Evolutionary conservation across 2,329 filamentous ascomycete genomes (phyloP).

Genomic region (Cercospora sp.): DNA sequence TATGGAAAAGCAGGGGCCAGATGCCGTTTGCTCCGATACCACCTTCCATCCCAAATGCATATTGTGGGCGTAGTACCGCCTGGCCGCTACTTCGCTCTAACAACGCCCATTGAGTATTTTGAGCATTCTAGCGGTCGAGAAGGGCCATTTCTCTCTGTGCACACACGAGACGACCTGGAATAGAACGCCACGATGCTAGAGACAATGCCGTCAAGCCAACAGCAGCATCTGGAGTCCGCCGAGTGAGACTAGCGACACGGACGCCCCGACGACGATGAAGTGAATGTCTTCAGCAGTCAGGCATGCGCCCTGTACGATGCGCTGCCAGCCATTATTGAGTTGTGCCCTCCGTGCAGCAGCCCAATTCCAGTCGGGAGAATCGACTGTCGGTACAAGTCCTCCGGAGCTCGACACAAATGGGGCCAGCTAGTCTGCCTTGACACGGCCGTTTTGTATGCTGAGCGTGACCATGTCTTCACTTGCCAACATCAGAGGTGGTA

Average conservation of each 20-base stretch:
- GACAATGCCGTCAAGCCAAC: background rate
- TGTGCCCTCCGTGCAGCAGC: background rate
- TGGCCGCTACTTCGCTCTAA: background rate
- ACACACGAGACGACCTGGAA: background rate
- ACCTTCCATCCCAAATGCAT: background rate
- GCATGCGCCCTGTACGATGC: background rate
- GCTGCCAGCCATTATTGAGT: background rate
- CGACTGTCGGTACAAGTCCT: background rate
- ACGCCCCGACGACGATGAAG: background rate
- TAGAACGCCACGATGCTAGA: background rate
- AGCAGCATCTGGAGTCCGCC: background rate
- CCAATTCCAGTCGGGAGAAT: fast-evolving
- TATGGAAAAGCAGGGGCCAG: background rate
- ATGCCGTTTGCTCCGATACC: background rate
- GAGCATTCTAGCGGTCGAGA: background rate
- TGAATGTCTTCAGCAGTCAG: background rate
- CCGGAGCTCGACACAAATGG: background rate
- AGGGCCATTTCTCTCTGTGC: background rate
- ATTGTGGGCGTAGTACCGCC: background rate
- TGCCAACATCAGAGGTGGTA: background rate
- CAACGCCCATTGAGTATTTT: background rate
- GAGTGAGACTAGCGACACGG: background rate
- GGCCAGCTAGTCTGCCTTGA: background rate
- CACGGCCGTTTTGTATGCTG: background rate
- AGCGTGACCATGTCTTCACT: background rate